Percentiles rank a stretch among this genome's conserved stretches.
phyloP scores from a whole-genome alignment of 1,284 basidiomycete species.

The Singerocomus inundabilis region DNA sequence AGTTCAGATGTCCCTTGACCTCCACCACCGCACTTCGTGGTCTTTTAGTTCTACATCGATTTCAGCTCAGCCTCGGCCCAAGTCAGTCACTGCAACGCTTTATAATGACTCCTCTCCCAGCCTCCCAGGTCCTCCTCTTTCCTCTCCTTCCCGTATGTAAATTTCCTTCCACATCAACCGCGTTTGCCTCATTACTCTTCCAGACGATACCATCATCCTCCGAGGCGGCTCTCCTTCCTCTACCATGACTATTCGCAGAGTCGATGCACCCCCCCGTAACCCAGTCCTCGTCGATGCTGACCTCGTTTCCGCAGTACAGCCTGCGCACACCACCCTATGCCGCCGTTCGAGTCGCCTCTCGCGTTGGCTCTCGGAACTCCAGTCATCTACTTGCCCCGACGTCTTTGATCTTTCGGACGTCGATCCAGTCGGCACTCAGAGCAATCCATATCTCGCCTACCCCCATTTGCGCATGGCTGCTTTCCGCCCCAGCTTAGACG shows the following conservation, averaged over 20 bases:
- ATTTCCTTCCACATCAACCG: constrained; percentile 4
- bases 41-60: constrained; percentile 17
- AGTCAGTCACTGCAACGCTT: constrained; percentile 11
- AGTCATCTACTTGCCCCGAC: constrained; percentile 28
- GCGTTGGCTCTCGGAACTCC: constrained; percentile 69
- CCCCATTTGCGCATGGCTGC: constrained; percentile 43
- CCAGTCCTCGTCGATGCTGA: constrained; percentile 20
- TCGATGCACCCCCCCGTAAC: constrained; percentile 28
- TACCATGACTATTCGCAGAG: constrained; percentile 29
- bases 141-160: constrained; percentile 23
- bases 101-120: constrained; percentile 21
- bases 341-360: constrained; percentile 60
- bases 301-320: constrained; percentile 22
- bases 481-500: constrained; percentile 24
- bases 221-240: constrained; percentile 29
- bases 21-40: constrained; percentile 15
- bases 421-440: constrained; percentile 34
- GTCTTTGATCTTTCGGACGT: constrained; percentile 24
- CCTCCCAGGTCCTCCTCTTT: not conserved
- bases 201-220: constrained; percentile 13
- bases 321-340: constrained; percentile 22
- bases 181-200: constrained; percentile 6
- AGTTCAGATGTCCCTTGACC: constrained; percentile 26
- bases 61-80: constrained; percentile 9
- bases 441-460: constrained; percentile 54